Evolutionary conservation across 1,284 basidiomycete species (phyloP).

Genomic region (Papiliotrema nemorosa): DNA sequence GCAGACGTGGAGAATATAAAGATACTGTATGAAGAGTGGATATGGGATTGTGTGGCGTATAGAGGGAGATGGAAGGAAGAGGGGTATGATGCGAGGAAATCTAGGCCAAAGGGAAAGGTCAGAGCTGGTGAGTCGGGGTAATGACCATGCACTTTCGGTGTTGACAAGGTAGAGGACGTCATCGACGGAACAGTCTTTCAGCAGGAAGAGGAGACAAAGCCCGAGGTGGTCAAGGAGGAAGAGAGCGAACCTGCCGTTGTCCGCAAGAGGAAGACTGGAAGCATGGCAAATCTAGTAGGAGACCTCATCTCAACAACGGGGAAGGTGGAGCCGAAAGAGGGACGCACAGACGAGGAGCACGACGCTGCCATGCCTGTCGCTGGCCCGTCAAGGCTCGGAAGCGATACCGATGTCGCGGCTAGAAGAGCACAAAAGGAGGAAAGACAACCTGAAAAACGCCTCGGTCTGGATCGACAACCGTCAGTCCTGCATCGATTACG

Average conservation of each 20-base stretch:
- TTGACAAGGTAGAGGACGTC: slow-evolving; percentile 22
- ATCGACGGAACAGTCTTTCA: slow-evolving; percentile 22
- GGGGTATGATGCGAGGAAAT: slow-evolving; percentile 40
- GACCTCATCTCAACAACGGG: slow-evolving; percentile 32
- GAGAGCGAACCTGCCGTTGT: slow-evolving; percentile 31
- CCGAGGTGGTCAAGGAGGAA: slow-evolving; percentile 14
- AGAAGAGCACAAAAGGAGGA: too few relatives aligned
- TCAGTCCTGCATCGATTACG: slow-evolving; percentile 36
- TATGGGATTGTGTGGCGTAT: slow-evolving; percentile 49
- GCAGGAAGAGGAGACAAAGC: slow-evolving; percentile 8
- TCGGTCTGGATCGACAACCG: slow-evolving; percentile 18
- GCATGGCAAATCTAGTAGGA: slow-evolving; percentile 28
- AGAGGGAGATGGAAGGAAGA: slow-evolving; percentile 44
- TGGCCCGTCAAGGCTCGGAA: background rate
- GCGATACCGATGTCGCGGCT: too few relatives aligned
- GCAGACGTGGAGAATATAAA: slow-evolving; percentile 30
- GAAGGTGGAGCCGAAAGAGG: slow-evolving; percentile 2
- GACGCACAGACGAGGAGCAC: background rate
- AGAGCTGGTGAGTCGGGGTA: slow-evolving; percentile 19
- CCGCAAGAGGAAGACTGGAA: slow-evolving; percentile 29
- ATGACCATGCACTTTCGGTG: background rate
- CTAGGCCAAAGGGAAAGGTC: slow-evolving; percentile 24
- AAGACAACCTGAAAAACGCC: too few relatives aligned
- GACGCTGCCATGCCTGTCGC: background rate
- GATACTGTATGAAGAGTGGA: slow-evolving; percentile 48